phyloP scores from a whole-genome alignment of 2,329 filamentous ascomycete species.

The Fusarium papillatum region DNA sequence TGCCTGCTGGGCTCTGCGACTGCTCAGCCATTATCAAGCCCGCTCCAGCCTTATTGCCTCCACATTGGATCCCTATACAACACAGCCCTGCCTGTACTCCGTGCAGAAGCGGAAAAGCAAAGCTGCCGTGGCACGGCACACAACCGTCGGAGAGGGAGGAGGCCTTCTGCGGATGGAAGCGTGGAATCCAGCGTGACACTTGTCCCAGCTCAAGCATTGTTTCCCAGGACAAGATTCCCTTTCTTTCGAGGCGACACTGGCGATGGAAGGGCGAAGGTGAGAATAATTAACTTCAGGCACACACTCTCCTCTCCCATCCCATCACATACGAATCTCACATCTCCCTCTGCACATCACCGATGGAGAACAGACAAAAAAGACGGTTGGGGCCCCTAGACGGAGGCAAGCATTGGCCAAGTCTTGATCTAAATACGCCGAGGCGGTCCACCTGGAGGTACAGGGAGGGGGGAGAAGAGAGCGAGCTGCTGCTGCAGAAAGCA shows the following conservation, averaged over 20 bases:
- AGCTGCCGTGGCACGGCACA: constrained; percentile 22
- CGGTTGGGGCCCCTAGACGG: constrained; percentile 27
- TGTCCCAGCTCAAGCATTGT: background rate
- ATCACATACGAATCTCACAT: constrained; percentile 25
- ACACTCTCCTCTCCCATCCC: background rate
- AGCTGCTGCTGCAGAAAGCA: background rate
- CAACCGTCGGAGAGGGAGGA: constrained; percentile 2
- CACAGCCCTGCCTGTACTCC: constrained; percentile 21
- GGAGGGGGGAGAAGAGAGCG: background rate
- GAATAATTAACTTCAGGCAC: background rate
- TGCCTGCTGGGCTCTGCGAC: background rate
- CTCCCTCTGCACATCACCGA: constrained; percentile 12
- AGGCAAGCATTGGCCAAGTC: constrained; percentile 40
- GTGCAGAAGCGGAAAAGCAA: constrained; percentile 24
- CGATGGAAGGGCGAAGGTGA: background rate
- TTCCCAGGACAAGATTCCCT: background rate
- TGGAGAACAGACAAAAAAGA: constrained; percentile 11
- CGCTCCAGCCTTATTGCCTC: constrained; percentile 14
- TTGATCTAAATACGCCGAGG: constrained; percentile 38
- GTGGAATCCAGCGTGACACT: background rate
- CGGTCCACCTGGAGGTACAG: constrained; percentile 21
- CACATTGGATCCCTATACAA: constrained; percentile 2
- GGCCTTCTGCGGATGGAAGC: background rate
- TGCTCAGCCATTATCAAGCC: constrained; percentile 21
- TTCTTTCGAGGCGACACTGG: background rate